Evolutionary conservation across 768 basidiomycete species (phyloP).

Genomic region (Royoungia palumana): DNA sequence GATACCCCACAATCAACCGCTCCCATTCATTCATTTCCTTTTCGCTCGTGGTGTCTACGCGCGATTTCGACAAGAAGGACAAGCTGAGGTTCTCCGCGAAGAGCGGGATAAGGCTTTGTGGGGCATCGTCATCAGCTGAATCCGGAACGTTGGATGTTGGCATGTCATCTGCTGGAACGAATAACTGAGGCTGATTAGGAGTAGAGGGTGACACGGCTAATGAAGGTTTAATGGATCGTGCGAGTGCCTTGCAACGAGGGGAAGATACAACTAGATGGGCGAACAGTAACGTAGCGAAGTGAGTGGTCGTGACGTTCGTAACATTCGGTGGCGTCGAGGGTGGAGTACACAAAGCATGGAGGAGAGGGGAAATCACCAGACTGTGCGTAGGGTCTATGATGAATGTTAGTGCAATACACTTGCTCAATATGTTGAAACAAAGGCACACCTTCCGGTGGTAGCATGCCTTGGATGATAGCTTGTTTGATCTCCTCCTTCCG

Average conservation of each 20-base stretch:
- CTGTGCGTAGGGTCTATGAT: slow-evolving; percentile 29
- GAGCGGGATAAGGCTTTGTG: slow-evolving; percentile 76
- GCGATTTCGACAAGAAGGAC: slow-evolving; percentile 71
- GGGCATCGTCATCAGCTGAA: slow-evolving; percentile 56
- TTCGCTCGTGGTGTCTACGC: slow-evolving; percentile 48
- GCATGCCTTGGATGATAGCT: slow-evolving; percentile 70
- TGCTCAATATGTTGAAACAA: not conserved
- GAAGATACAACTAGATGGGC: slow-evolving; percentile 73
- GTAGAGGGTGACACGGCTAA: slow-evolving; percentile 30
- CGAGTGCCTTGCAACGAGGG: slow-evolving; percentile 57
- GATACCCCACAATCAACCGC: slow-evolving; percentile 79
- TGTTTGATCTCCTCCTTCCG: slow-evolving; percentile 67
- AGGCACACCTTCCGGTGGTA: slow-evolving; percentile 51
- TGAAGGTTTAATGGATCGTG: slow-evolving; percentile 61
- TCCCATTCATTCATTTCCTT: slow-evolving; percentile 87
- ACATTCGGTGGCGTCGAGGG: slow-evolving; percentile 61
- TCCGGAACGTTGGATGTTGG: slow-evolving; percentile 32
- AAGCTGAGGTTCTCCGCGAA: slow-evolving; percentile 89
- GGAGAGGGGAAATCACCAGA: slow-evolving; percentile 59
- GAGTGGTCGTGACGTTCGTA: slow-evolving; percentile 57
- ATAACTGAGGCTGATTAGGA: slow-evolving; percentile 47
- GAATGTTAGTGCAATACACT: not conserved
- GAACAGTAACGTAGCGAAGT: slow-evolving; percentile 76
- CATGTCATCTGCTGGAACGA: slow-evolving; percentile 71
- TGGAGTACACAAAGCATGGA: slow-evolving; percentile 62